These are phyloP conservation scores for Kurtzmaniella quercitrusa DNA, from an alignment of 1,139 yeast genomes.

Conservation along the genomic window DNA sequence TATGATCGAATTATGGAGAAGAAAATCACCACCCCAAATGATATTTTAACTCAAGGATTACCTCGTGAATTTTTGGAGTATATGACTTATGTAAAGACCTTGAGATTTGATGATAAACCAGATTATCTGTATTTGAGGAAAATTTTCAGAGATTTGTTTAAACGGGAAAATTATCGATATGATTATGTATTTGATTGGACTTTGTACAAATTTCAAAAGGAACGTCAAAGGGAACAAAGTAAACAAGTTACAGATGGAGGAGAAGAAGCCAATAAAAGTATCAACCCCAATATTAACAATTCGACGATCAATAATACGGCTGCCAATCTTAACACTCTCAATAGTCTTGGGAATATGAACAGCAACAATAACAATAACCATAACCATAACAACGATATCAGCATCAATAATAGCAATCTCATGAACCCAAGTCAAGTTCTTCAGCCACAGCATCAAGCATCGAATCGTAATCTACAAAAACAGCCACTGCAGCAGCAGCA, in stretches of 20 bases:
- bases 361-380: constrained; percentile 9
- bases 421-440: constrained; percentile 1
- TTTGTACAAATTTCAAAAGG: constrained; percentile 70
- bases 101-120: constrained; percentile 94
- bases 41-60: constrained; percentile 83
- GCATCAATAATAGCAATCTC: not conserved
- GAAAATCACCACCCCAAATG: constrained; percentile 90
- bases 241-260: constrained; percentile 21
- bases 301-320: constrained; percentile 12
- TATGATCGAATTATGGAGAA: constrained; percentile 96
- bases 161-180: constrained; percentile 84
- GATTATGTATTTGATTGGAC: constrained; percentile 99
- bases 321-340: constrained; percentile 11
- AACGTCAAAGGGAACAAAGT: constrained; percentile 54
- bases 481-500: constrained; percentile 7
- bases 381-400: constrained; percentile 10
- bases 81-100: constrained; percentile 81
- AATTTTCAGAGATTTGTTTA: constrained; percentile 82
- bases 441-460: constrained; percentile 11
- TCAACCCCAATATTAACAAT: constrained; percentile 20
- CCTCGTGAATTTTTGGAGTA: constrained; percentile 89
- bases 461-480: constrained; percentile 11
- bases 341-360: constrained; percentile 3
- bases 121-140: constrained; percentile 89
- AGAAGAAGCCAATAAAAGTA: constrained; percentile 14